phyloP scores from a whole-genome alignment of 176 grass and related monocot genomes.

The Bolboschoenus planiculmis region DNA sequence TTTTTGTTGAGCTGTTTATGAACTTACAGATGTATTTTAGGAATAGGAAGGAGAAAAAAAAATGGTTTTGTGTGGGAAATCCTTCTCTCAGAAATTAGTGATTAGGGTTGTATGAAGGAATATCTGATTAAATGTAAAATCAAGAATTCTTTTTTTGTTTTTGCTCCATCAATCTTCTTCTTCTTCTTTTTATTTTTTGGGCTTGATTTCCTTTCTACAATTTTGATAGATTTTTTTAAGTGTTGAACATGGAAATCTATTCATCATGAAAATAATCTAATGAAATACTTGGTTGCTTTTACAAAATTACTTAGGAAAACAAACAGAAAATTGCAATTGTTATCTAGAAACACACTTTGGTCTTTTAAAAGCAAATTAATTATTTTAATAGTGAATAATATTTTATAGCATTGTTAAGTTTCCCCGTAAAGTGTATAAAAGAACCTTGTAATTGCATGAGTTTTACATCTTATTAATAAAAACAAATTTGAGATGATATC shows the following conservation, averaged over 20 bases:
- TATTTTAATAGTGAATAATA: neutral
- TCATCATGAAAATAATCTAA: neutral
- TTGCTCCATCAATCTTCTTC: neutral
- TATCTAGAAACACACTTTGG: neutral
- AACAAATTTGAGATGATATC: neutral
- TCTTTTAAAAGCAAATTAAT: neutral
- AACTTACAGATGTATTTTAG: neutral
- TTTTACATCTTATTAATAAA: neutral
- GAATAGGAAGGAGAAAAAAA: neutral
- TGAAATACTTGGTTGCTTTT: neutral
- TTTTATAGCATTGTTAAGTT: neutral
- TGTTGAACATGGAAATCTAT: neutral
- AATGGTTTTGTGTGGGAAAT: neutral
- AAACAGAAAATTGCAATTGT: neutral
- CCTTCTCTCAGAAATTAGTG: conserved; percentile 1
- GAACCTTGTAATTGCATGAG: neutral
- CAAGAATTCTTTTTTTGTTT: neutral
- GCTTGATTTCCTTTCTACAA: neutral
- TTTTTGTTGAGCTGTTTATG: conserved; percentile 10
- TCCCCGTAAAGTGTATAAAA: neutral
- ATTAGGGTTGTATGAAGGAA: neutral
- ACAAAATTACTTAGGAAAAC: neutral
- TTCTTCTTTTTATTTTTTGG: neutral
- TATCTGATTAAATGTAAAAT: neutral
- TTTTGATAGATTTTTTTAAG: neutral